Evolutionary conservation across 768 basidiomycete species (phyloP), one percentile per base, ranked within the genome.

Genomic region (Psilocybe azurescens): DNA sequence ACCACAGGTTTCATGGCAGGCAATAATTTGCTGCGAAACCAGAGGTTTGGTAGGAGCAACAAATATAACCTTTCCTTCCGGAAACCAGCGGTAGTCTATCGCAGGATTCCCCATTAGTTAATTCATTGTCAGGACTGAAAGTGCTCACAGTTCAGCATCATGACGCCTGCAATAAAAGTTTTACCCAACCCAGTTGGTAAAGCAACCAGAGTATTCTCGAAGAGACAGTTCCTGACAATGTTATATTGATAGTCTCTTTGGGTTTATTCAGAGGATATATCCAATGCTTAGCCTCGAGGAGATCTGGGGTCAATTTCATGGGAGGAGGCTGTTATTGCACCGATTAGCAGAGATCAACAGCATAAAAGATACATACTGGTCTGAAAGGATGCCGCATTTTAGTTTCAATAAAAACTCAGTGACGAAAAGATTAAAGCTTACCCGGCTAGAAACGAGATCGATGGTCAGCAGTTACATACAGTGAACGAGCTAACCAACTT

Each of bases 171-270:
- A 62, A 99, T 91, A 69, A 99, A 99, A 0, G 97, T 99, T 78
- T 99, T 99, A 14, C 97, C 97, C 11, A 99, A 79, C 49, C 97
- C 97, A 0, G 97, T 99, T 2, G 97, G 97, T 13, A 99, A 78
- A 0, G 95, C 91, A 30, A 98, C 95, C 7, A 99, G 84, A 6
- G 94, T 93, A 70, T 99, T 99, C 28, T 98, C 92, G 69, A 92
- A 94, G 20, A 99, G 81, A 67, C 89, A 91, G 32, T 86, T 82
- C 69, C 83, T 88, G 60, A 94, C 90, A 61, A 99, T 98, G 61
- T 97, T 97, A 72, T 84, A 96, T 68, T 99, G 97, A 70, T 99
- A 99, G 66, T 93, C 91, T 63, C 97, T 67, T 92, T 91, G 0
- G 90, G 86, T 36, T 86, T 82, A 71, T 99, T 99, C 13, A 91